Conservation (phyloP, 2,329 filamentous ascomycete genomes). For the Aspergillus sp. region DNA sequence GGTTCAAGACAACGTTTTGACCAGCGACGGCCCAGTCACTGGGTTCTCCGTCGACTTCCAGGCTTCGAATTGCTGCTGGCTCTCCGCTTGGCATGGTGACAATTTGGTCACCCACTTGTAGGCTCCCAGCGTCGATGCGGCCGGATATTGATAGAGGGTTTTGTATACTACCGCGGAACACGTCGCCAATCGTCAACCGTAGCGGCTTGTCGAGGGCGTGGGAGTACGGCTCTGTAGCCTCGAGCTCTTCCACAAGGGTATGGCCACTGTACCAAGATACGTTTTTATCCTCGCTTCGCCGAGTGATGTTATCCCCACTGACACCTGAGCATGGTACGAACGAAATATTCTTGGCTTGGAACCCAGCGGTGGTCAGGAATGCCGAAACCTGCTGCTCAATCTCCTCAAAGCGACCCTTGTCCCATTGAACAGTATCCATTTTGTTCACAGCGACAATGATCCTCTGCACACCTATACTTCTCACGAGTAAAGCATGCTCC, state of each 20-base stretch:
- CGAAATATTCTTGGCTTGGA: conserved; percentile 74
- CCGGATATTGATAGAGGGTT: conserved; percentile 84
- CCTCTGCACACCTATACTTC: conserved; percentile 85
- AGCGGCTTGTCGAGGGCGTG: conserved; percentile 75
- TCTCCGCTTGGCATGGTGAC: conserved; percentile 79
- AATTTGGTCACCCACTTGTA: conserved; percentile 81
- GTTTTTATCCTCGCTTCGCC: conserved; percentile 47
- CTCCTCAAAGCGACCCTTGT: conserved; percentile 75
- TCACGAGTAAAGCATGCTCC: conserved; percentile 85
- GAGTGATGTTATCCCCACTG: conserved; percentile 77
- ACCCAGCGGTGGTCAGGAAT: conserved; percentile 80
- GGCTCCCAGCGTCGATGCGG: conserved; percentile 76
- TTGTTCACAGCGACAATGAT: conserved; percentile 95
- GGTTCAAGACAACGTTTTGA: conserved; percentile 80
- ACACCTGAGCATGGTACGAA: conserved; percentile 91
- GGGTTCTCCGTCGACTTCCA: conserved; percentile 72
- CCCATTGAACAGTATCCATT: conserved; percentile 85
- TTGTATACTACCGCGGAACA: conserved; percentile 76
- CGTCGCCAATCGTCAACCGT: conserved; percentile 81
- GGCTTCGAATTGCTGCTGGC: conserved; percentile 74
- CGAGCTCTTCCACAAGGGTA: conserved; percentile 80
- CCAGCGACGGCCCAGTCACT: conserved; percentile 91
- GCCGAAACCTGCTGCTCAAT: conserved; percentile 80
- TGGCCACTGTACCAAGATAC: conserved; percentile 77
- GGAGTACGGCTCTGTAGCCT: conserved; percentile 72